These are phyloP conservation scores for Lentinus brumalis DNA, from an alignment of 768 basidiomycete genomes.

Conservation along the genomic window DNA sequence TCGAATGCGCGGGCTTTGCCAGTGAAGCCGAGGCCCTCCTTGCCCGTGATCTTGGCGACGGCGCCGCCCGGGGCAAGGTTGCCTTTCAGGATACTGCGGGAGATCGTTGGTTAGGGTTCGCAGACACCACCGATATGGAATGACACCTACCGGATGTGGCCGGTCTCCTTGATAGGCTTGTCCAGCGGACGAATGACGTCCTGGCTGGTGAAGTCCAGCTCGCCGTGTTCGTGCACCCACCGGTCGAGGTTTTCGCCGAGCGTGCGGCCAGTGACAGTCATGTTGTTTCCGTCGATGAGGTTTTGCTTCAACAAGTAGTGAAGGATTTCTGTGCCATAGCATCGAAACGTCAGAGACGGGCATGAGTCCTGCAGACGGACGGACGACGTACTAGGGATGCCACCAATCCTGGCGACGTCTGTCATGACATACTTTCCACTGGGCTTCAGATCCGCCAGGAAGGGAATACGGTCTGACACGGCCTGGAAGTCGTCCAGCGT, in stretches of 20 bases:
- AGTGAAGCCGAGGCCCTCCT: slow-evolving; percentile 86
- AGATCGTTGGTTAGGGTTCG: background rate
- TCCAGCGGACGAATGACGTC: slow-evolving; percentile 87
- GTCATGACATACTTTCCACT: slow-evolving; percentile 99
- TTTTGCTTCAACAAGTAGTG: slow-evolving; percentile 84
- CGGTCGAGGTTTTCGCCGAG: slow-evolving; percentile 91
- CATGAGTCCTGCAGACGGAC: background rate
- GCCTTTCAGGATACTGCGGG: slow-evolving; percentile 78
- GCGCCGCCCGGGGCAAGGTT: slow-evolving; percentile 94
- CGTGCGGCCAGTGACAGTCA: slow-evolving; percentile 90
- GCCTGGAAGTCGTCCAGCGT: slow-evolving; percentile 90
- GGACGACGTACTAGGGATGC: slow-evolving; percentile 80
- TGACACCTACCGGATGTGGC: slow-evolving; percentile 76
- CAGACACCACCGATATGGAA: slow-evolving; percentile 2
- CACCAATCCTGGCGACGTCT: slow-evolving; percentile 93
- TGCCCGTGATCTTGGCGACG: slow-evolving; percentile 96
- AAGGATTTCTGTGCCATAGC: slow-evolving; percentile 64
- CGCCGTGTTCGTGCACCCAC: slow-evolving; percentile 82
- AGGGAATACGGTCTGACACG: slow-evolving; percentile 90
- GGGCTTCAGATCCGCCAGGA: slow-evolving; percentile 95
- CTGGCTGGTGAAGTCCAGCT: slow-evolving; percentile 67
- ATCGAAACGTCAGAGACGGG: background rate
- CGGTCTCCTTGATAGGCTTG: slow-evolving; percentile 86
- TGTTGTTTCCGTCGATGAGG: slow-evolving; percentile 84
- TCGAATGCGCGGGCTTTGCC: slow-evolving; percentile 95